phyloP scores from a whole-genome alignment of 352 stramenopile genomes.

The Phytophthora multivora region DNA sequence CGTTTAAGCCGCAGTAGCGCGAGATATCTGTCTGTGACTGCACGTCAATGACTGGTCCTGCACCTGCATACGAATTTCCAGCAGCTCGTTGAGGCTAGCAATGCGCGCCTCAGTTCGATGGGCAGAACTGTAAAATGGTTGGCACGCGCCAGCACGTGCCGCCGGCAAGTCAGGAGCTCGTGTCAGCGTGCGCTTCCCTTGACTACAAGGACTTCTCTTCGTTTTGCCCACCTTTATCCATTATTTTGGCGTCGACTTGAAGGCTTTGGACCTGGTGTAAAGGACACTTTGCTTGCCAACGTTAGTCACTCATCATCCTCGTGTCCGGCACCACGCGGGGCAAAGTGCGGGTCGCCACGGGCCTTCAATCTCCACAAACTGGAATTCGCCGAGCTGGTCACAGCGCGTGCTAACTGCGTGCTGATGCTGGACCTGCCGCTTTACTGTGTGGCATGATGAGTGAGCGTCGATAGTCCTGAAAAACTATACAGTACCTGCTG shows the following conservation, averaged over 20 bases:
- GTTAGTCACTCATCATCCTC: conserved; percentile 17
- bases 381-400: neutral
- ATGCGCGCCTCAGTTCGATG: neutral
- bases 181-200: conserved; percentile 7
- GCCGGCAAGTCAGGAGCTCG: conserved; percentile 12
- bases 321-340: neutral
- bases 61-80: conserved; percentile 18
- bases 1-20: neutral
- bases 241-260: conserved; percentile 14
- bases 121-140: conserved; percentile 10
- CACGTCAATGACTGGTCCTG: neutral
- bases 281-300: conserved; percentile 2
- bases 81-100: conserved; percentile 12
- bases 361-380: conserved; percentile 8
- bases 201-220: neutral
- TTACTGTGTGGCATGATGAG: neutral
- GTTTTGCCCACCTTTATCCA: conserved; percentile 19
- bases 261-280: neutral
- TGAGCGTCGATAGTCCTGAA: neutral
- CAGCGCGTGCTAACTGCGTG: conserved; percentile 6
- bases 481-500: neutral
- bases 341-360: conserved; percentile 2
- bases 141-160: conserved; percentile 24
- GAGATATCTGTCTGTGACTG: conserved; percentile 6
- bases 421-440: neutral